Conservation (phyloP, 176 grass and related monocot species). For the Avena insularis region DNA sequence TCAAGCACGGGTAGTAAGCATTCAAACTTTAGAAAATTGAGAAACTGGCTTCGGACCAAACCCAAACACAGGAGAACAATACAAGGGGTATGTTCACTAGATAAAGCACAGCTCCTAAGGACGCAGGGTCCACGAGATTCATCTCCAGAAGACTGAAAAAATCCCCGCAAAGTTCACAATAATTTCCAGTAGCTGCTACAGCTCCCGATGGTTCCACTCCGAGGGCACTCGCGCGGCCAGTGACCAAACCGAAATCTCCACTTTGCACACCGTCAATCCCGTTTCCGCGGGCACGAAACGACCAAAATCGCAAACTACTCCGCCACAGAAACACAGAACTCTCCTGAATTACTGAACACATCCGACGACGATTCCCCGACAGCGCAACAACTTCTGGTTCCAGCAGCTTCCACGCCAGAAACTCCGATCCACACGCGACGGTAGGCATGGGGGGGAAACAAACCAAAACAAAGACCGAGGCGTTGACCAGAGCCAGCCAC, state of each 20-base stretch:
- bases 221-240: background rate
- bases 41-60: background rate
- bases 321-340: background rate
- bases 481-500: constrained; percentile 44
- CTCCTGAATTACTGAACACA: background rate
- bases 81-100: background rate
- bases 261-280: background rate
- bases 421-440: background rate
- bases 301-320: background rate
- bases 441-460: background rate
- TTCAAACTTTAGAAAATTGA: background rate
- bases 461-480: constrained; percentile 43
- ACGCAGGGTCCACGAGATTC: background rate
- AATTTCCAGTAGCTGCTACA: background rate
- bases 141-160: background rate
- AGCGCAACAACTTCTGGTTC: background rate
- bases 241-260: background rate
- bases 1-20: background rate
- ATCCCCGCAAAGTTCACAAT: background rate
- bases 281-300: background rate
- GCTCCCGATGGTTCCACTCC: background rate
- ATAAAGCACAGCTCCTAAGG: background rate
- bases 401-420: background rate
- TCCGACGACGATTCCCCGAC: background rate
- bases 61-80: background rate